Percentiles rank a stretch among this genome's conserved stretches.
Conservation (phyloP, 805 yeast species). For the Myxozyma sirexii region DNA sequence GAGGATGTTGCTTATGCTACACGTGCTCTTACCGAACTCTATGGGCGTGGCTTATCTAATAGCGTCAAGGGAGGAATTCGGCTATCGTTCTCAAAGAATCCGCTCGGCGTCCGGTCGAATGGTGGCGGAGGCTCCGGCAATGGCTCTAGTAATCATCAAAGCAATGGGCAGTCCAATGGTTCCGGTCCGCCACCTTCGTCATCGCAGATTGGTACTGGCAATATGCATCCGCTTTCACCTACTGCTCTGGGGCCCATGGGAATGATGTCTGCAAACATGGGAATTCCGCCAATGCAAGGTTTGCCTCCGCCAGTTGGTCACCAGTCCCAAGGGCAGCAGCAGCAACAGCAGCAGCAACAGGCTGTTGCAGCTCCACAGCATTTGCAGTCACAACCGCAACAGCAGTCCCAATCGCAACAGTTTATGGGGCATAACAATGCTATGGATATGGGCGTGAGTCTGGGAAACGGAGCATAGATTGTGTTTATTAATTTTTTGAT, state of each 20-base stretch:
- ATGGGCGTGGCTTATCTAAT: constrained; percentile 89
- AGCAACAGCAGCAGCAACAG: not conserved
- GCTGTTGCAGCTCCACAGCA: constrained; percentile 9
- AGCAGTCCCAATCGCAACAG: constrained; percentile 5
- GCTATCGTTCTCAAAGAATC: constrained; percentile 91
- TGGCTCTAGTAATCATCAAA: constrained; percentile 29
- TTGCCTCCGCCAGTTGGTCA: constrained; percentile 4
- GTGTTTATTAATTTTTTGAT: constrained; percentile 10
- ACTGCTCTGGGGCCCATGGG: not conserved
- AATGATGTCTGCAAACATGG: not conserved
- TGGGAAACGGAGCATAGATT: constrained; percentile 15
- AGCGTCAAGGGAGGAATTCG: constrained; percentile 93
- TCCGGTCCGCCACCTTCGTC: not conserved
- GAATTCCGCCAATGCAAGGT: constrained; percentile 4
- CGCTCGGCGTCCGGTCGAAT: constrained; percentile 90
- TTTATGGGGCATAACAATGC: not conserved
- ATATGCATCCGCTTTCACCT: not conserved
- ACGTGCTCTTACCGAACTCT: constrained; percentile 87
- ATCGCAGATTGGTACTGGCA: not conserved
- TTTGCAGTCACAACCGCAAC: constrained; percentile 7
- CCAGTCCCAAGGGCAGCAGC: not conserved
- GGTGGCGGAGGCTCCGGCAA: constrained; percentile 44
- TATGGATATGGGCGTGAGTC: constrained; percentile 19
- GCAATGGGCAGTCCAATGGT: constrained; percentile 8
- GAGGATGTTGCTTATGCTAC: constrained; percentile 95